These are phyloP conservation scores for Sparassis latifolia DNA, from an alignment of 1,284 basidiomycete species.

Conservation along the genomic window DNA sequence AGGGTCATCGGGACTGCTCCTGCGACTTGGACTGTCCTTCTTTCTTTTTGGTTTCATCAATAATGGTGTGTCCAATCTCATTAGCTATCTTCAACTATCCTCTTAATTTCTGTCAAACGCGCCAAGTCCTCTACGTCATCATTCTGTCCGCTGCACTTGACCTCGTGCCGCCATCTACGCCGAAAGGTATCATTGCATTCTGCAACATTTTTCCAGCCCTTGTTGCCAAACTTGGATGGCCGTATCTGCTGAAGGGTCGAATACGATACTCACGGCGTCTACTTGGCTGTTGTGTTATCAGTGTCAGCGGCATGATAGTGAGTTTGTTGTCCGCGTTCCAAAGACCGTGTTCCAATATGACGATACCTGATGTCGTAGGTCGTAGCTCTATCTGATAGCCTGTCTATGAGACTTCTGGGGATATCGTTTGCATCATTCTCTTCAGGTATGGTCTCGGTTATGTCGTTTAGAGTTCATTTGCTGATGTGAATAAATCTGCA, in stretches of 20 bases:
- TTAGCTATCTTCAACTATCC: not conserved
- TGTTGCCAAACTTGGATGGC: constrained; percentile 88
- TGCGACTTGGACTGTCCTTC: constrained; percentile 41
- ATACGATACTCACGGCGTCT: constrained; percentile 76
- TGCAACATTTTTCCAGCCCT: constrained; percentile 85
- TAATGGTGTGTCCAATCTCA: constrained; percentile 34
- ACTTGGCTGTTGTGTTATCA: constrained; percentile 69
- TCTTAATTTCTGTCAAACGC: constrained; percentile 21
- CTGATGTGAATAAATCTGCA: not conserved
- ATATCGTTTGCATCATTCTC: constrained; percentile 90
- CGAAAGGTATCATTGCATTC: constrained; percentile 90
- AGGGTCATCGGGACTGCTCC: constrained; percentile 6
- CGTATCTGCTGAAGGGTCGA: constrained; percentile 78
- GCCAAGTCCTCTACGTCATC: constrained; percentile 80
- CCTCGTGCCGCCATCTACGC: constrained; percentile 84
- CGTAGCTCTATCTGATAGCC: constrained; percentile 69
- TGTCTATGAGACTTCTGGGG: constrained; percentile 75
- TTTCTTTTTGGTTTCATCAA: constrained; percentile 56
- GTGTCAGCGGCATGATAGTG: constrained; percentile 80
- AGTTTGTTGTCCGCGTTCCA: constrained; percentile 10
- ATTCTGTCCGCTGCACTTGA: constrained; percentile 95
- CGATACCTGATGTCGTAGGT: constrained; percentile 41
- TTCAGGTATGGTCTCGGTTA: constrained; percentile 49
- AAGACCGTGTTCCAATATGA: not conserved
- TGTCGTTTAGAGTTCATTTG: not conserved